phyloP scores from a whole-genome alignment of 495 filamentous ascomycete genomes.

The Melanomma pulvis-pyrius region DNA sequence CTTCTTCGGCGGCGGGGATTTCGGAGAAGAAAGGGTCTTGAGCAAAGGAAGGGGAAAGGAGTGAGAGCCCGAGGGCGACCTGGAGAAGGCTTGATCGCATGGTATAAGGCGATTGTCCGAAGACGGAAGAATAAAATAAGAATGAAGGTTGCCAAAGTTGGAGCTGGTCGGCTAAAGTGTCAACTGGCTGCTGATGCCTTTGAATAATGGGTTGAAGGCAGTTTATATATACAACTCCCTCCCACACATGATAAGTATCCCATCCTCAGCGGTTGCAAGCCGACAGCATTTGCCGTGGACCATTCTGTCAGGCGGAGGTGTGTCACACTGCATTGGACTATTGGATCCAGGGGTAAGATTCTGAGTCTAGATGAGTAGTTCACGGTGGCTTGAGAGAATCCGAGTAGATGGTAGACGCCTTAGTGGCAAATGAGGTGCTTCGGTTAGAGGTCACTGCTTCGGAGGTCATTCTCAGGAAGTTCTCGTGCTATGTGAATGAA shows the following conservation, averaged over 20 bases:
- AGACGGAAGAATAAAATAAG: not conserved
- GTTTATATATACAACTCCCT: not conserved
- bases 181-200: not conserved
- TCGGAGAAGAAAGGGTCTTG: not conserved
- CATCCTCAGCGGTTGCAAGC: not conserved
- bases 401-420: not conserved
- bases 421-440: not conserved
- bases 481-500: too few species aligned
- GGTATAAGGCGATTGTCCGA: not conserved
- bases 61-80: not conserved
- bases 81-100: not conserved
- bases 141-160: not conserved
- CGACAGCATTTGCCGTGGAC: not conserved
- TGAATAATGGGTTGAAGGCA: not conserved
- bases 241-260: not conserved
- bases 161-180: too few species aligned
- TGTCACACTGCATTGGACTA: conserved; percentile 4
- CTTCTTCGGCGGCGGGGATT: not conserved
- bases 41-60: not conserved
- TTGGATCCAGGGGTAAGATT: not conserved
- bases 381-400: not conserved
- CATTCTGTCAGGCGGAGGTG: not conserved
- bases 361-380: not conserved
- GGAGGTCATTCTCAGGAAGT: too few species aligned
- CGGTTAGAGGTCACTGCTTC: too few species aligned